Evolutionary conservation across 495 filamentous ascomycete genomes (phyloP).

Genomic region (Penicillium manginii): DNA sequence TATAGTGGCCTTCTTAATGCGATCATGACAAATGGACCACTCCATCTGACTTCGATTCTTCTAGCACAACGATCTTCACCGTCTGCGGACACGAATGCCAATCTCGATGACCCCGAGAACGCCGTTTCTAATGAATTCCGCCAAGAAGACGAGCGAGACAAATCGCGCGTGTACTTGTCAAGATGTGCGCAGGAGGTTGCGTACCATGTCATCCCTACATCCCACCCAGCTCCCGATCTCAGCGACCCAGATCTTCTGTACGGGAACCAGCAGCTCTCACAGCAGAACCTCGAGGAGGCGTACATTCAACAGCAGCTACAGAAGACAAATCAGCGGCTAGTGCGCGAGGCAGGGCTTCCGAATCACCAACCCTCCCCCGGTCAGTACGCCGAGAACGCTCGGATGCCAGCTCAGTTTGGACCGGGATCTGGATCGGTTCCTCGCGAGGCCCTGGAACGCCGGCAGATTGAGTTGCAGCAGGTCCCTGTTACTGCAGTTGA

Average conservation of each 20-base stretch:
- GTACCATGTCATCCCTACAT: slow-evolving; percentile 57
- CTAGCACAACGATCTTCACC: slow-evolving; percentile 45
- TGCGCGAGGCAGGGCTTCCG: slow-evolving; percentile 48
- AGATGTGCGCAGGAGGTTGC: slow-evolving; percentile 59
- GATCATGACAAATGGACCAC: neutral
- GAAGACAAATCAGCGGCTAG: slow-evolving; percentile 49
- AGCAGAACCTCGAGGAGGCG: slow-evolving; percentile 55
- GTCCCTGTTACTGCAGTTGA: slow-evolving; percentile 42
- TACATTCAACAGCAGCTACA: slow-evolving; percentile 52
- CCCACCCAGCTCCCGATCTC: slow-evolving; percentile 50
- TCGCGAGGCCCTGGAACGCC: slow-evolving; percentile 41
- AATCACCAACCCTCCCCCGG: slow-evolving; percentile 51
- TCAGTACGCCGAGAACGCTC: slow-evolving; percentile 48
- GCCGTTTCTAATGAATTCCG: slow-evolving; percentile 64
- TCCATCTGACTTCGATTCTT: neutral
- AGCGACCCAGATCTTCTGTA: slow-evolving; percentile 52
- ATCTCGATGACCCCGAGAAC: slow-evolving; percentile 39
- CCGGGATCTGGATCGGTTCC: slow-evolving; percentile 25
- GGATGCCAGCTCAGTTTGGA: slow-evolving; percentile 40
- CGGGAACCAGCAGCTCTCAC: slow-evolving; percentile 48
- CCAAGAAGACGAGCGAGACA: slow-evolving; percentile 55
- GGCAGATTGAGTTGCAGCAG: slow-evolving; percentile 42
- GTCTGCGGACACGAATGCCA: slow-evolving; percentile 41
- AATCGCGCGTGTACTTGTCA: slow-evolving; percentile 55
- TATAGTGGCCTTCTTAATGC: slow-evolving; percentile 16